Base-by-base conservation (phyloP, 371 early-diverging fungal species). In the Lichtheimia ramosa region DNA sequence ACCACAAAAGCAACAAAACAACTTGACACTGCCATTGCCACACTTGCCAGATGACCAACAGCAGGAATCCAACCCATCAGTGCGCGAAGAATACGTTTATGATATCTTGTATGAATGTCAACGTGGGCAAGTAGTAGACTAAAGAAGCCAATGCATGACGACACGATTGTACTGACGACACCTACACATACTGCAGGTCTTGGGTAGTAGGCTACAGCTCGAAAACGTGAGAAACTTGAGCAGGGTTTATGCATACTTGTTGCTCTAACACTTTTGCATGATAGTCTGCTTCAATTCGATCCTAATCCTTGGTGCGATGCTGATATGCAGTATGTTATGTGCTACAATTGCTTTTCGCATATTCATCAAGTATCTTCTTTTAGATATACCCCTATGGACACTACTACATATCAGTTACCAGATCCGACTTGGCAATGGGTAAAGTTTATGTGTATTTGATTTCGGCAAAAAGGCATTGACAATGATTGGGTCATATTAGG, bases 401-500 rank as follows among this genome's bases (percentile, higher is more conserved):
- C 71, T 1, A 60, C 69, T 16, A 74, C 73, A 18, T 84, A 71
- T 54, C 81, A 75, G 43, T 48, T 87, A 16, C 87, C 87, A 7
- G 85, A 87, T 60, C 85, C 85, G 12, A 76, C 81, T 10, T 87
- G 87, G 87, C 81, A 85, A 64, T 87, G 87, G 87, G 83, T 84
- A 51, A 53, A 48, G 34, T 34, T 34, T 34, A 34, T 34, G 5
- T 25, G 25, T 25, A 5, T 25, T 34, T 34, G 34, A 34, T 34
- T 8, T 34, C 34, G 34, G 34, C 34, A 34, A 34, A 34, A 34
- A 34, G 34, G 34, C 34, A 34, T 34, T 34, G 34, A 34, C 34
- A 8, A 10, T 34, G 34, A 34, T 34, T 34, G 34, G 34, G 10
- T 34, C 34, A 34, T 8, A 15, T 34, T 53, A 76, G 76, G 61